Percentiles rank a stretch among this genome's conserved stretches.
Conservation (phyloP, 345 rosid species). For the Rhodamnia rubescens region DNA sequence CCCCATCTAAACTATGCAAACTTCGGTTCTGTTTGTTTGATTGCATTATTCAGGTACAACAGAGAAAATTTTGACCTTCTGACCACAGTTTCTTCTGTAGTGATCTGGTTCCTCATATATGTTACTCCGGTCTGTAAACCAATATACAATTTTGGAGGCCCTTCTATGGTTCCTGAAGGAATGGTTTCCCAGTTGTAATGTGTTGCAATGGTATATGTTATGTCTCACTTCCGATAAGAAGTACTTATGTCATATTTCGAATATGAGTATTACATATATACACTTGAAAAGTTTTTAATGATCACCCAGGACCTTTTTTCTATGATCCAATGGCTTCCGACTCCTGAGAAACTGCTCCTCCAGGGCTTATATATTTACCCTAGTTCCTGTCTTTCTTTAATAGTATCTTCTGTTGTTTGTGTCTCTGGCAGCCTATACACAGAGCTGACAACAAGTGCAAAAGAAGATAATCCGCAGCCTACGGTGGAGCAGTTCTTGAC, state of each 20-base stretch:
- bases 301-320: neutral
- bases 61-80: neutral
- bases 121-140: neutral
- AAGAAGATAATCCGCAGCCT: slow-evolving; percentile 84
- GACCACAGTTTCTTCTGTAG: neutral
- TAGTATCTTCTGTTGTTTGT: neutral
- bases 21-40: neutral
- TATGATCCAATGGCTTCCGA: neutral
- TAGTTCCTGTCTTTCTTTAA: neutral
- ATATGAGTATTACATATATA: neutral
- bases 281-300: neutral
- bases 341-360: neutral
- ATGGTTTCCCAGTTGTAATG: neutral
- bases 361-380: neutral
- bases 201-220: neutral
- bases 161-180: neutral
- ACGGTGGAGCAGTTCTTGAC: slow-evolving; percentile 80
- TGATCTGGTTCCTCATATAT: neutral
- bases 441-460: slow-evolving; percentile 57
- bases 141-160: neutral
- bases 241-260: neutral
- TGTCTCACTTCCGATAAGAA: neutral
- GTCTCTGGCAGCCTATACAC: slow-evolving; percentile 51
- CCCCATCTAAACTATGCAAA: neutral
- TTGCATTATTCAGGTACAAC: neutral